Percentiles rank a stretch among this genome's conserved stretches.
Conservation (phyloP, 495 filamentous ascomycete species). For the Astrothelium macrocarpum region DNA sequence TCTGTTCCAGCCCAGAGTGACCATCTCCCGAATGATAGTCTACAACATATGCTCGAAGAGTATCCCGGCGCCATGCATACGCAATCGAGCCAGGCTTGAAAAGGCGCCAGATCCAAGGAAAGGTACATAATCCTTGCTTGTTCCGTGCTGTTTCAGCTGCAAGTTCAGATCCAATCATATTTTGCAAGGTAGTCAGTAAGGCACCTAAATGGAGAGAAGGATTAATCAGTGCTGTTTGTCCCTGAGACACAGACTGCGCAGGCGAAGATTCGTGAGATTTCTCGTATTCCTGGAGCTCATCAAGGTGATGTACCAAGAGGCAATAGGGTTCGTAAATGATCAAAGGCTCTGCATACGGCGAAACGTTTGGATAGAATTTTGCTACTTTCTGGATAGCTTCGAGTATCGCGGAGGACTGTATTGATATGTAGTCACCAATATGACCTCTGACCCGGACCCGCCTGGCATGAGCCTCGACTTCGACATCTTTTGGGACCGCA, state of each 20-base stretch:
- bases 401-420: neutral
- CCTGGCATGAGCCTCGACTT: neutral
- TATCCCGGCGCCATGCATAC: neutral
- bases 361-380: neutral
- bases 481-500: neutral
- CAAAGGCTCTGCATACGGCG: neutral
- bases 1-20: neutral
- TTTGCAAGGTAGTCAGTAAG: neutral
- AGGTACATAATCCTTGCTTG: neutral
- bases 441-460: neutral
- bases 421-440: neutral
- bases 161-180: neutral
- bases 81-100: neutral
- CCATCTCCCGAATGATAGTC: neutral
- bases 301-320: neutral
- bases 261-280: neutral
- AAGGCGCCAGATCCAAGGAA: neutral
- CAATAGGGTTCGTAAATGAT: neutral
- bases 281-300: neutral
- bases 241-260: neutral
- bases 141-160: neutral
- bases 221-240: neutral
- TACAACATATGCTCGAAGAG: neutral
- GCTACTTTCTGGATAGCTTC: neutral
- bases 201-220: neutral